A percentile compares a stretch with the other conserved stretches of the same genome.
phyloP scores from a whole-genome alignment of 2,329 filamentous ascomycete genomes.

The Didymella pinodella region DNA sequence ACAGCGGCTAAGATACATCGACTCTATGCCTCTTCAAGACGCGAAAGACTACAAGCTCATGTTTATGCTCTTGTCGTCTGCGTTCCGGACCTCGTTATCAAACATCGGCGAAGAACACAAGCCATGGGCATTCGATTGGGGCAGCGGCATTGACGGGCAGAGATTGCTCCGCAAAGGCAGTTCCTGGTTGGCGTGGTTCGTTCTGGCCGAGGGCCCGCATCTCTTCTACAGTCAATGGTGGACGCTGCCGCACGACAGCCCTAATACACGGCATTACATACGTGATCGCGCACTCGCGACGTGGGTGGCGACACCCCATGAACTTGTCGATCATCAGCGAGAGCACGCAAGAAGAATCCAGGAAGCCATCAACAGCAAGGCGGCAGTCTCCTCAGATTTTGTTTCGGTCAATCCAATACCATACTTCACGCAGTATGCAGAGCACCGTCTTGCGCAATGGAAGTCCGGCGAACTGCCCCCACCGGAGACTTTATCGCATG shows the following conservation, averaged over 20 bases:
- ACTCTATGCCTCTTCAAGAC: slow-evolving; percentile 23
- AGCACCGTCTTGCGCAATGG: slow-evolving; percentile 22
- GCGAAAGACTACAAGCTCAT: slow-evolving; percentile 43
- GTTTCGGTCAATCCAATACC: slow-evolving; percentile 28
- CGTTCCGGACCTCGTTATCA: slow-evolving; percentile 37
- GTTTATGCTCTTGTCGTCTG: slow-evolving; percentile 41
- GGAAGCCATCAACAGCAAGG: slow-evolving; percentile 32
- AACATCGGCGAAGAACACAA: slow-evolving; percentile 36
- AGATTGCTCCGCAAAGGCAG: slow-evolving; percentile 37
- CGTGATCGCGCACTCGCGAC: slow-evolving; percentile 36
- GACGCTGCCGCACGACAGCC: slow-evolving; percentile 22
- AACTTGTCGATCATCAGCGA: slow-evolving; percentile 31
- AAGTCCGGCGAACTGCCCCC: slow-evolving; percentile 20
- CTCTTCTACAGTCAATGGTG: slow-evolving; percentile 48
- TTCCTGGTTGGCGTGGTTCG: slow-evolving; percentile 46
- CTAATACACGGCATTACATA: slow-evolving; percentile 37
- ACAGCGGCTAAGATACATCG: slow-evolving; percentile 34
- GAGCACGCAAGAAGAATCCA: slow-evolving; percentile 31
- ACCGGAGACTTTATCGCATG: slow-evolving; percentile 31
- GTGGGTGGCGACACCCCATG: slow-evolving; percentile 29
- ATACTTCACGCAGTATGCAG: slow-evolving; percentile 37
- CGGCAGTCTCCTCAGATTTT: slow-evolving; percentile 21
- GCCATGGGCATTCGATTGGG: slow-evolving; percentile 42
- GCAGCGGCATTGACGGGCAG: slow-evolving; percentile 36
- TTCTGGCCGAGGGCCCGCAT: slow-evolving; percentile 41